These are phyloP conservation scores for Geosmithia flava DNA, from an alignment of 2,329 filamentous ascomycete genomes.

Conservation along the genomic window DNA sequence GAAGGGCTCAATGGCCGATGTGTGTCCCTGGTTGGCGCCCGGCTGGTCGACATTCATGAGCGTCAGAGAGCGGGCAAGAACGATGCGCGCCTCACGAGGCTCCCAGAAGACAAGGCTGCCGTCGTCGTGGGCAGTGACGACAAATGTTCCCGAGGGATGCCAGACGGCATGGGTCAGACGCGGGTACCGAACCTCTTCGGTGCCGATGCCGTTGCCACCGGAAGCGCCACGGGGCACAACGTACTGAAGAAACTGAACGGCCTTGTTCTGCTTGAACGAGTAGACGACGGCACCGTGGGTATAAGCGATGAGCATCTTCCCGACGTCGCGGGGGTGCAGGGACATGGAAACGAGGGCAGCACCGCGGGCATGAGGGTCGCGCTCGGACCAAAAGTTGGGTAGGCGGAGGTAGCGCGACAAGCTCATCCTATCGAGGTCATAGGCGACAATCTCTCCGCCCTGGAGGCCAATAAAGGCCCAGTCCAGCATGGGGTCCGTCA, in stretches of 20 bases:
- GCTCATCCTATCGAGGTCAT: constrained; percentile 74
- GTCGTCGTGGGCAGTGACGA: constrained; percentile 81
- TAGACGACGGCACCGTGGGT: constrained; percentile 78
- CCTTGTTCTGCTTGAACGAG: constrained; percentile 83
- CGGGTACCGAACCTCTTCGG: constrained; percentile 55
- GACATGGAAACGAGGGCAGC: constrained; percentile 61
- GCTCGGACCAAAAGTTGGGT: constrained; percentile 74
- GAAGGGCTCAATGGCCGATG: constrained; percentile 7
- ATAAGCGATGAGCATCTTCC: constrained; percentile 85
- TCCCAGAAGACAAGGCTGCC: constrained; percentile 93
- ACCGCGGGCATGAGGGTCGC: constrained; percentile 51
- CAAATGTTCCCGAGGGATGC: constrained; percentile 89
- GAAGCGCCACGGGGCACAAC: constrained; percentile 69
- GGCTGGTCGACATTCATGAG: constrained; percentile 63
- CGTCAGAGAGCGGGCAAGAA: constrained; percentile 72
- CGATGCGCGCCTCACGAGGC: constrained; percentile 69
- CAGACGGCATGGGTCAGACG: constrained; percentile 73
- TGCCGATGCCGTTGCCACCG: constrained; percentile 58
- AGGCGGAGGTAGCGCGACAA: constrained; percentile 63
- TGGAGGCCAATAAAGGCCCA: constrained; percentile 81
- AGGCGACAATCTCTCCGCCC: constrained; percentile 79
- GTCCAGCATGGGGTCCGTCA: constrained; percentile 82
- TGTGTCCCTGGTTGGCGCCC: constrained; percentile 34
- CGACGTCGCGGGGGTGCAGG: constrained; percentile 85
- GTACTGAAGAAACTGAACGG: constrained; percentile 73